Conservation (phyloP, 257 asterid species). For the Fraxinus pennsylvanica region DNA sequence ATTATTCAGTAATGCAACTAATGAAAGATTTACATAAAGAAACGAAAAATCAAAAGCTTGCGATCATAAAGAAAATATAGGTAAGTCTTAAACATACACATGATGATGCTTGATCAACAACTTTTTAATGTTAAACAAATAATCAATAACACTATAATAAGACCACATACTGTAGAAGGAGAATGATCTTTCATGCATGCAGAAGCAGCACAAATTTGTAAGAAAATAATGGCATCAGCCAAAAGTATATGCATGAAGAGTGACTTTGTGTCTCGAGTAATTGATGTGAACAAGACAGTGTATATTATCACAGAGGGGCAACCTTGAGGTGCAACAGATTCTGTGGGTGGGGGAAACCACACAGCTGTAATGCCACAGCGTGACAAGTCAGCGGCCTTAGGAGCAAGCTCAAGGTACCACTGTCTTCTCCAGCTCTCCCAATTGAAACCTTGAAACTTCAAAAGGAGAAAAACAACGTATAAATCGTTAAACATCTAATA, state of each 20-base stretch:
- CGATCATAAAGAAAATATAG: neutral
- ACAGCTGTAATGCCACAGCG: constrained; percentile 46
- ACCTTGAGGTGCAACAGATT: constrained; percentile 55
- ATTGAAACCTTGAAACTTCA: constrained; percentile 53
- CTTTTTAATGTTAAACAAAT: neutral
- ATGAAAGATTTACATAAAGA: neutral
- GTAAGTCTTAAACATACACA: neutral
- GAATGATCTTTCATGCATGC: neutral
- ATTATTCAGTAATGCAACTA: constrained; percentile 11
- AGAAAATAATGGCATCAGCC: constrained; percentile 1
- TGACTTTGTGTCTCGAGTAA: neutral
- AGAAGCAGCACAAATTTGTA: neutral
- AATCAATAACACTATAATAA: neutral
- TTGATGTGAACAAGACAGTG: neutral
- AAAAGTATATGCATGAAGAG: neutral
- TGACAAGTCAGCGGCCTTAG: constrained; percentile 47
- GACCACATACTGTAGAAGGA: neutral
- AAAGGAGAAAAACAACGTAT: constrained; percentile 9
- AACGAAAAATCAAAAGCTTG: neutral
- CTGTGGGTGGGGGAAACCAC: constrained; percentile 52
- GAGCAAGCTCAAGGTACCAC: constrained; percentile 47
- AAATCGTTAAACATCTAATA: neutral
- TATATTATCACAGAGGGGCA: neutral
- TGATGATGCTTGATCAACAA: neutral
- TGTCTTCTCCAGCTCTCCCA: constrained; percentile 50